Conservation (phyloP, 2,329 filamentous ascomycete genomes). For the Fusarium sp. region DNA sequence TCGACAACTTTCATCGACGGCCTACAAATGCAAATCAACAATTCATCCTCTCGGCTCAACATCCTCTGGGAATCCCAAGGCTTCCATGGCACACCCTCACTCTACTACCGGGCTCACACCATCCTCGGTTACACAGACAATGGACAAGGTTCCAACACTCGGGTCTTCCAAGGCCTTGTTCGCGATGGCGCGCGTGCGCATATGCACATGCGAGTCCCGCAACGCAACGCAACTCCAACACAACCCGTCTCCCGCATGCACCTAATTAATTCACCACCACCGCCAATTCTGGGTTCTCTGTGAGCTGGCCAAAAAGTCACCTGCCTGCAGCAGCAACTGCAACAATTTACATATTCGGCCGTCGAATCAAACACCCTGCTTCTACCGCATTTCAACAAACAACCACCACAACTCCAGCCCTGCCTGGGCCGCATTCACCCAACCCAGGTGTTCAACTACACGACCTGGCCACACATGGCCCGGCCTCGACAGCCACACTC, state of each 20-base stretch:
- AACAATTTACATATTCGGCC: constrained; percentile 10
- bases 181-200: constrained; percentile 30
- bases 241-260: constrained; percentile 38
- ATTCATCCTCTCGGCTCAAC: constrained; percentile 17
- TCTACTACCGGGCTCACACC: not conserved
- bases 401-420: not conserved
- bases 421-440: constrained; percentile 8
- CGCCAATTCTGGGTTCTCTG: constrained; percentile 14
- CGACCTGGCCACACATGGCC: constrained; percentile 16
- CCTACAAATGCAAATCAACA: constrained; percentile 8
- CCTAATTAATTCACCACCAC: constrained; percentile 33
- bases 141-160: constrained; percentile 30
- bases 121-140: constrained; percentile 36
- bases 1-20: constrained; percentile 23
- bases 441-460: constrained; percentile 13
- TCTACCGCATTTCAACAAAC: constrained; percentile 34
- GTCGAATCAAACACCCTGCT: constrained; percentile 40
- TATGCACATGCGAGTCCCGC: constrained; percentile 24
- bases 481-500: constrained; percentile 27
- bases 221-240: constrained; percentile 35
- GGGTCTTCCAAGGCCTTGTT: constrained; percentile 33
- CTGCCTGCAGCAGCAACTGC: constrained; percentile 6
- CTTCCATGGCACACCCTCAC: constrained; percentile 6
- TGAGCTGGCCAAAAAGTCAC: constrained; percentile 34
- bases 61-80: constrained; percentile 17